These are phyloP conservation scores for Colletotrichum sp. DNA, from an alignment of 2,329 filamentous ascomycete species.

Conservation along the genomic window DNA sequence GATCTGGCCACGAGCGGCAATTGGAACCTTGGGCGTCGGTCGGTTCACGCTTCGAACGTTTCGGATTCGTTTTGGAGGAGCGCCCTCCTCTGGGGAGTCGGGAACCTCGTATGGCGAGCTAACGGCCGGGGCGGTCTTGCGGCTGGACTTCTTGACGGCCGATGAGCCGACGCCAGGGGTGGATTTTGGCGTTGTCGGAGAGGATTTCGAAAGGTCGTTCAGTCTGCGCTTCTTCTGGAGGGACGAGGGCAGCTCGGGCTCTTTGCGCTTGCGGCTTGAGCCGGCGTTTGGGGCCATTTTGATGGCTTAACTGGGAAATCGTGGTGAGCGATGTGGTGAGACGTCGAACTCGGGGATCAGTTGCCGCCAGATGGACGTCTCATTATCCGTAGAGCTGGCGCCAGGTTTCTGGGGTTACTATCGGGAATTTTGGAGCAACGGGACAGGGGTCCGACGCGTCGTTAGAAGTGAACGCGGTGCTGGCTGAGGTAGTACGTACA, in stretches of 20 bases:
- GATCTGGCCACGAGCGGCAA: background rate
- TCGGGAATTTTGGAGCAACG: background rate
- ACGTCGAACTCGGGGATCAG: background rate
- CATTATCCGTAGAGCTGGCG: background rate
- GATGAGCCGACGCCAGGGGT: background rate
- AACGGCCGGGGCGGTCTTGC: background rate
- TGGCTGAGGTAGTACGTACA: background rate
- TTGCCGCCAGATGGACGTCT: background rate
- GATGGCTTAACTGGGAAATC: background rate
- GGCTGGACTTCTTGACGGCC: background rate
- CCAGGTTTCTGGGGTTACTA: background rate
- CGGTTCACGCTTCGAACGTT: slow-evolving; percentile 16
- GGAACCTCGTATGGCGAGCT: slow-evolving; percentile 25
- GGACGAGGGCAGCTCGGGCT: slow-evolving; percentile 3
- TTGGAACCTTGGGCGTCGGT: slow-evolving; percentile 13
- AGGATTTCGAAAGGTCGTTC: slow-evolving; percentile 32
- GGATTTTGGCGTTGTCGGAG: slow-evolving; percentile 31
- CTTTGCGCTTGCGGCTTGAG: slow-evolving; percentile 11
- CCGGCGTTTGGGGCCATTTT: slow-evolving; percentile 4
- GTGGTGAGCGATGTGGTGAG: background rate
- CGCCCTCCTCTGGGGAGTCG: slow-evolving; percentile 26
- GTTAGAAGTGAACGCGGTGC: background rate
- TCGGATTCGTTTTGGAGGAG: slow-evolving; percentile 9
- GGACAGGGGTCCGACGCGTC: slow-evolving; percentile 2
- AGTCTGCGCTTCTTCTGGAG: slow-evolving; percentile 27